Evolutionary conservation across 192 early-diverging fungal species (phyloP).

Genomic region (Fimicolochytrium jonesii): DNA sequence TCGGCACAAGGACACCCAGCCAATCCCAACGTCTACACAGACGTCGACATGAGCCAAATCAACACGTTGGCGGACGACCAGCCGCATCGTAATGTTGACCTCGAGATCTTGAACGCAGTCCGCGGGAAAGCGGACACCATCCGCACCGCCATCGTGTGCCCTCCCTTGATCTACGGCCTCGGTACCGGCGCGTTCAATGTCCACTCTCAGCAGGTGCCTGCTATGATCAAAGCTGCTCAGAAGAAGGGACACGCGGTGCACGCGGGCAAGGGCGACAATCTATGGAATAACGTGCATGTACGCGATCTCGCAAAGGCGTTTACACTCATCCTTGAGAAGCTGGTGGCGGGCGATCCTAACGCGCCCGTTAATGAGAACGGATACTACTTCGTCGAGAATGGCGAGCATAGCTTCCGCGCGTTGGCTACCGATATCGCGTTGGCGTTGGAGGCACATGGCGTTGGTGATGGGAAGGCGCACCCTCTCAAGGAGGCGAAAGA

Average conservation of each 20-base stretch:
- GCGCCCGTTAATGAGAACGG: background rate
- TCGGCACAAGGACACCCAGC: slow-evolving; percentile 1
- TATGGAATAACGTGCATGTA: slow-evolving; percentile 28
- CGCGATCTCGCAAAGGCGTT: slow-evolving; percentile 8
- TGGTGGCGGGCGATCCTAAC: background rate
- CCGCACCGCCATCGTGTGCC: slow-evolving; percentile 23
- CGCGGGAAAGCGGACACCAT: background rate
- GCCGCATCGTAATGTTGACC: slow-evolving; percentile 33
- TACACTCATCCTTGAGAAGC: background rate
- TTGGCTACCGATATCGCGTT: background rate
- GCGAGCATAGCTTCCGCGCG: slow-evolving; percentile 4
- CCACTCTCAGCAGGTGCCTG: slow-evolving; percentile 28
- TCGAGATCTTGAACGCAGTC: slow-evolving; percentile 15
- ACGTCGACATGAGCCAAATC: background rate
- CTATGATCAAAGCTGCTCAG: slow-evolving; percentile 9
- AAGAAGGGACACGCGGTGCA: slow-evolving; percentile 3
- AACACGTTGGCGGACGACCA: background rate
- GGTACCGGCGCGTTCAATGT: slow-evolving; percentile 21
- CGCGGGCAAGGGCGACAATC: slow-evolving; percentile 20
- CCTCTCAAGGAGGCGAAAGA: background rate
- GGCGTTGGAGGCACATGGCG: background rate
- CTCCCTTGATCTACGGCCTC: slow-evolving; percentile 28
- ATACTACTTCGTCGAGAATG: slow-evolving; percentile 18
- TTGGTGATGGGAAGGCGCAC: slow-evolving; percentile 6
- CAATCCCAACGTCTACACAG: background rate